Conservation (phyloP, 2,329 filamentous ascomycete genomes). For the Colletotrichum karsti region DNA sequence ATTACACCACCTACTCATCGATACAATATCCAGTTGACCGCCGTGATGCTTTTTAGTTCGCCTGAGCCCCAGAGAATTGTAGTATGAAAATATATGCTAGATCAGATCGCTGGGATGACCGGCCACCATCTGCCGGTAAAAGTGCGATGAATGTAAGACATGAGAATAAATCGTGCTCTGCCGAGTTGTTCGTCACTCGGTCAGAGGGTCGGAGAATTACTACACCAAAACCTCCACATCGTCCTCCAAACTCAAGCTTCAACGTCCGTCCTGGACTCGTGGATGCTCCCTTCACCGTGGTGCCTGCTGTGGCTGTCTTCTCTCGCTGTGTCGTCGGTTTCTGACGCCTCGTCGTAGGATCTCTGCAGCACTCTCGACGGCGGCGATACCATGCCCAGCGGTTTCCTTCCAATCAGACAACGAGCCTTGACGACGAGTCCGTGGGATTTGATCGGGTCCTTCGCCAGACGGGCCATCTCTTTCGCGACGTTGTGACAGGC, state of each 20-base stretch:
- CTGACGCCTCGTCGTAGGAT: slow-evolving; percentile 17
- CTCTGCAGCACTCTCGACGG: slow-evolving; percentile 2
- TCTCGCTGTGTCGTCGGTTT: slow-evolving; percentile 27
- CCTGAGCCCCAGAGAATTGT: background rate
- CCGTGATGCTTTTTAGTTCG: background rate
- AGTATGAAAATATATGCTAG: slow-evolving; percentile 3
- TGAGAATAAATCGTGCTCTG: slow-evolving; percentile 23
- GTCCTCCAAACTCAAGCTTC: background rate
- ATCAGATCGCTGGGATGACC: background rate
- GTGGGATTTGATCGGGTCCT: slow-evolving; percentile 51
- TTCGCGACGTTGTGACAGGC: slow-evolving; percentile 56
- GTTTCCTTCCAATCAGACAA: slow-evolving; percentile 60
- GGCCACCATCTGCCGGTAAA: slow-evolving; percentile 1
- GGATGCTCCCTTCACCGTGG: background rate
- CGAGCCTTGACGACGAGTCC: slow-evolving; percentile 56
- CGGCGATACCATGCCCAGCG: slow-evolving; percentile 31
- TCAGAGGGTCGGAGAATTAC: background rate
- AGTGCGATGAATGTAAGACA: slow-evolving; percentile 17
- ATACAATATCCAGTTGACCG: background rate
- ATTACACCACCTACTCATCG: background rate
- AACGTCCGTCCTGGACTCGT: background rate
- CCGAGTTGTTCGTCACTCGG: slow-evolving; percentile 18
- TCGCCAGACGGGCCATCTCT: slow-evolving; percentile 58
- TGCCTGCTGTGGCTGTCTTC: slow-evolving; percentile 12
- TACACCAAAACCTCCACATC: background rate